Base-by-base conservation (phyloP, 176 grass and related monocot genomes). In the Aegilops umbellulata region DNA sequence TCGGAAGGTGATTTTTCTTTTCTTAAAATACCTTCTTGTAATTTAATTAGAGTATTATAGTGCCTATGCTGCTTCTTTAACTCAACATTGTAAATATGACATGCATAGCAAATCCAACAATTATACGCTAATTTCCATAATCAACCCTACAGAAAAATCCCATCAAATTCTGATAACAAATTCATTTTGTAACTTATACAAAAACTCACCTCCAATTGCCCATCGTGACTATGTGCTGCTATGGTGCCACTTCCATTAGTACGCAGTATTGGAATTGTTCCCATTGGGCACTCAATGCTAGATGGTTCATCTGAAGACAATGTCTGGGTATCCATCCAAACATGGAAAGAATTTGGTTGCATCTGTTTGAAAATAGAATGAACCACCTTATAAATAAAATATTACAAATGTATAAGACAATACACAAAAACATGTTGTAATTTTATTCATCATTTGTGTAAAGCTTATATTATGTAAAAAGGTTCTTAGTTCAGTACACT, bases 201-300 rank as follows among this genome's bases (percentile, higher is more conserved):
- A 58, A 49, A 75, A 49, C 71, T 75, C 41, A 80, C 78, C 60
- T 80, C 60, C 23, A 25, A 16, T 65, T 80, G n/a, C 26, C 4
- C 4, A 14, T 9, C 31, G 17, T 19, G n/a, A 36, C 17, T 22
- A 9, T 35, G 66, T 4, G n/a, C 1, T 22, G 8, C 5, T 42
- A 74, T 19, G 44, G 1, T 35, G 20, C 15, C 29, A 44, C 6
- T 22, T 61, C 22, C 53, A 5, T n/a, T 14, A 12, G 31, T 53
- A 31, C 10, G 63, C n/a, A 82, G 5, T 19, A 82, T 51, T 70
- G 80, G 80, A 36, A 70, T 20, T 58, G 80, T 82, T 82, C 65
- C 46, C 25, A 5, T 0, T 24, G 80, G 80, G 22, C 65, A 82
- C 1, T 70, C 29, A 4, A 70, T 14, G 8, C 5, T 32, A 24